Conservation (phyloP, 1,139 yeast species). For the Diutina rugosa region DNA sequence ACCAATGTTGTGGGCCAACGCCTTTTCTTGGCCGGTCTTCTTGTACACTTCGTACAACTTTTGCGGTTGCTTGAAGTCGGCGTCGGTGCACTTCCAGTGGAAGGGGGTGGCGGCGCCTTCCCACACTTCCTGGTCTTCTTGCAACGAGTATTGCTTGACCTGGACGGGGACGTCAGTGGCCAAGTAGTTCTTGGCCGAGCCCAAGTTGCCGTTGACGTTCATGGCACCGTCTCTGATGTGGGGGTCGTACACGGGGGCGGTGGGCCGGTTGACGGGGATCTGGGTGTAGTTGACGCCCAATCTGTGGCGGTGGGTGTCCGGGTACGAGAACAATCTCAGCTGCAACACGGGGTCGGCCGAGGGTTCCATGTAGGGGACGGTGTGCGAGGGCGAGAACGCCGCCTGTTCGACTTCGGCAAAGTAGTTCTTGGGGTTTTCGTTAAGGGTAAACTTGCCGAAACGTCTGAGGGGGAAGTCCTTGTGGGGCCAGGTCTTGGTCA, state of each 20-base stretch:
- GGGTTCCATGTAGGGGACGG: constrained; percentile 76
- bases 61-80: constrained; percentile 59
- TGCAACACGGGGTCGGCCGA: constrained; percentile 83
- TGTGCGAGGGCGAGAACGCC: constrained; percentile 73
- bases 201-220: constrained; percentile 78
- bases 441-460: constrained; percentile 57
- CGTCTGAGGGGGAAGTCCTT: constrained; percentile 61
- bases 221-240: constrained; percentile 80
- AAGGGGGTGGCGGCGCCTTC: constrained; percentile 76
- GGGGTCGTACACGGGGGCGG: constrained; percentile 41
- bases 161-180: constrained; percentile 46
- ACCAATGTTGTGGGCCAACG: constrained; percentile 75
- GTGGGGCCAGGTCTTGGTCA: constrained; percentile 77
- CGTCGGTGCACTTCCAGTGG: constrained; percentile 73
- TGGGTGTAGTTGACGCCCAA: constrained; percentile 60
- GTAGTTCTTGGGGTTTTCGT: constrained; percentile 66
- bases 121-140: constrained; percentile 75
- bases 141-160: constrained; percentile 25
- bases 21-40: constrained; percentile 67
- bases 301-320: constrained; percentile 71
- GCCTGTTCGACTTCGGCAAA: constrained; percentile 77
- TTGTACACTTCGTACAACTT: constrained; percentile 65
- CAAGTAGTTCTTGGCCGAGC: constrained; percentile 70
- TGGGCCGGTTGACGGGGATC: constrained; percentile 62
- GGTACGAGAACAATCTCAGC: constrained; percentile 72